These are phyloP conservation scores for Sungouiella thailandica DNA, from an alignment of 805 yeast genomes.

Conservation along the genomic window DNA sequence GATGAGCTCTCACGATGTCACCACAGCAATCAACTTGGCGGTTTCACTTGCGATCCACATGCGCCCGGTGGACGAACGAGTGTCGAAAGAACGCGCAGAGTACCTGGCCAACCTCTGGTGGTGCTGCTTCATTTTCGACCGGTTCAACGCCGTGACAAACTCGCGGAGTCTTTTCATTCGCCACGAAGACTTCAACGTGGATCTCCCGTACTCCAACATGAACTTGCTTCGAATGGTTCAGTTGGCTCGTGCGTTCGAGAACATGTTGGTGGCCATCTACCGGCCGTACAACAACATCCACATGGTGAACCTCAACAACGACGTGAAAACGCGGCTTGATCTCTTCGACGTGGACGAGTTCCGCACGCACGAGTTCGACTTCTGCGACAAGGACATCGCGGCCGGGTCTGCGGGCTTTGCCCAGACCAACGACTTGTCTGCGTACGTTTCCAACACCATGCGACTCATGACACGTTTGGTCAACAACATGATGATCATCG, in stretches of 20 bases:
- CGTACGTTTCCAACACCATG: slow-evolving; percentile 16
- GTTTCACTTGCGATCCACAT: slow-evolving; percentile 23
- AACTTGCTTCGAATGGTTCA: slow-evolving; percentile 25
- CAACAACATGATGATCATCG: slow-evolving; percentile 22
- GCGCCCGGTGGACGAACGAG: slow-evolving; percentile 10
- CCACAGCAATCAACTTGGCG: slow-evolving; percentile 24
- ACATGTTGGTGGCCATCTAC: slow-evolving; percentile 30
- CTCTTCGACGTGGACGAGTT: slow-evolving; percentile 23
- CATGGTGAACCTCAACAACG: slow-evolving; percentile 6
- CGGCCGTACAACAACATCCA: slow-evolving; percentile 26
- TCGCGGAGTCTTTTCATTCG: slow-evolving; percentile 35
- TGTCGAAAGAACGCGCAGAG: slow-evolving; percentile 7
- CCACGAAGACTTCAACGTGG: slow-evolving; percentile 34
- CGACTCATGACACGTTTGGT: slow-evolving; percentile 25
- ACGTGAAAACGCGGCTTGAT: slow-evolving; percentile 13
- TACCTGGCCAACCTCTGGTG: slow-evolving; percentile 30
- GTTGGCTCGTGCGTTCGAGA: slow-evolving; percentile 27
- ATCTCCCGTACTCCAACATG: slow-evolving; percentile 22
- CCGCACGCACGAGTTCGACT: slow-evolving; percentile 21
- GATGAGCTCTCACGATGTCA: slow-evolving; percentile 25
- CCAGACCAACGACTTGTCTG: not conserved
- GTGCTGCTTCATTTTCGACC: slow-evolving; percentile 28
- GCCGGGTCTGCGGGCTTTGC: slow-evolving; percentile 1
- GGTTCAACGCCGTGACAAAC: slow-evolving; percentile 33
- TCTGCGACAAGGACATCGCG: slow-evolving; percentile 18